phyloP scores from a whole-genome alignment of 306 rosid genomes.

The Cotoneaster glaucophyllus region DNA sequence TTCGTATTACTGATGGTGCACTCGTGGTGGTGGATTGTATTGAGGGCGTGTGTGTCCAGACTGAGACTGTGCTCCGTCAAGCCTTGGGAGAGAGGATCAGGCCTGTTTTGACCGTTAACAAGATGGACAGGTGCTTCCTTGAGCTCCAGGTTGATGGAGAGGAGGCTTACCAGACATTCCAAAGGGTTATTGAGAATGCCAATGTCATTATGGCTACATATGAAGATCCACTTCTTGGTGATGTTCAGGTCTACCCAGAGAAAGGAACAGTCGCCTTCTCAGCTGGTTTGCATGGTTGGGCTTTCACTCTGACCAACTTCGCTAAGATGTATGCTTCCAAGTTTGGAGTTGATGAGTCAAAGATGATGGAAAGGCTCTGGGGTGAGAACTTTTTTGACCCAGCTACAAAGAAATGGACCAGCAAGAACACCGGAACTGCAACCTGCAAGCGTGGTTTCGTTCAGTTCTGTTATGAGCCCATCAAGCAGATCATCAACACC shows the following conservation, averaged over 20 bases:
- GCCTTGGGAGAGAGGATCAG: constrained; percentile 90
- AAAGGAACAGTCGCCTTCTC: constrained; percentile 94
- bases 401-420: constrained; percentile 59
- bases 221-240: constrained; percentile 89
- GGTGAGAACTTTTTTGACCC: constrained; percentile 54
- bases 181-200: constrained; percentile 87
- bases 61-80: constrained; percentile 85
- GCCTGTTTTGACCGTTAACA: constrained; percentile 82
- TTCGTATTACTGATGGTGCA: constrained; percentile 92
- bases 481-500: constrained; percentile 70
- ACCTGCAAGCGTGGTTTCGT: constrained; percentile 61
- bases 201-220: constrained; percentile 99
- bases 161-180: constrained; percentile 84
- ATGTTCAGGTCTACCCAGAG: constrained; percentile 79
- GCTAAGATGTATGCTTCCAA: constrained; percentile 94
- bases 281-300: constrained; percentile 99
- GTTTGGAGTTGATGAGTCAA: constrained; percentile 75
- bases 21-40: constrained; percentile 89
- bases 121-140: constrained; percentile 96
- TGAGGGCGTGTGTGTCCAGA: constrained; percentile 92
- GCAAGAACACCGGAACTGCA: constrained; percentile 38
- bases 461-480: constrained; percentile 91
- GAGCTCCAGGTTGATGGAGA: constrained; percentile 97
- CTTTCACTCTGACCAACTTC: constrained; percentile 78
- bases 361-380: constrained; percentile 64